phyloP scores from a whole-genome alignment of 805 yeast genomes.

The Ogataea zsoltii region DNA sequence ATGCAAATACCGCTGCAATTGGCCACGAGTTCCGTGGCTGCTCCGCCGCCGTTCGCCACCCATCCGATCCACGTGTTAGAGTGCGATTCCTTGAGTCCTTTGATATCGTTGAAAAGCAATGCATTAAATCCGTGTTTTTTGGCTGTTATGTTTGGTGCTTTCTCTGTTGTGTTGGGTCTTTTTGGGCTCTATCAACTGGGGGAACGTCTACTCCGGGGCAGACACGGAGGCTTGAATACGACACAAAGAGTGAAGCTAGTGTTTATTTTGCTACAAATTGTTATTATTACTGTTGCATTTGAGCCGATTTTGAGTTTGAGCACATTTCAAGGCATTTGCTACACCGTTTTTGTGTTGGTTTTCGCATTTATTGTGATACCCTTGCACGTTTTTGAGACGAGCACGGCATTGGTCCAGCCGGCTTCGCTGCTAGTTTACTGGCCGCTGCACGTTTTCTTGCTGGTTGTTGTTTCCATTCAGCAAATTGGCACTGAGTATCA shows the following conservation, averaged over 20 bases:
- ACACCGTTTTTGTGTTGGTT: conserved; percentile 12
- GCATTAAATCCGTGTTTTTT: conserved; percentile 35
- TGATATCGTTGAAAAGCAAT: conserved; percentile 24
- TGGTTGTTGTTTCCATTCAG: conserved; percentile 21
- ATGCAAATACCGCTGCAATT: conserved; percentile 4
- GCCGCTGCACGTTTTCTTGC: conserved; percentile 30
- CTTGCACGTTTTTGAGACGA: conserved; percentile 45
- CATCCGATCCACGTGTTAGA: background rate
- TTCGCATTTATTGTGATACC: conserved; percentile 38
- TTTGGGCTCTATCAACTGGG: conserved; percentile 26
- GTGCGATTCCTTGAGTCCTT: conserved; percentile 25
- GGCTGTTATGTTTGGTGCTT: conserved; percentile 16
- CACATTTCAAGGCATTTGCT: conserved; percentile 13
- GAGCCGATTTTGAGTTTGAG: conserved; percentile 1
- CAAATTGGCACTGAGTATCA: conserved; percentile 33
- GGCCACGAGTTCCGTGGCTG: background rate
- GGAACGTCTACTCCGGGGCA: conserved; percentile 9
- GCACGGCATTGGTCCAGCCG: conserved; percentile 38
- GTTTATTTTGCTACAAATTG: conserved; percentile 12
- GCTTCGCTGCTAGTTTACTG: conserved; percentile 44
- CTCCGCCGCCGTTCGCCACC: background rate
- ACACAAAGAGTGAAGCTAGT: conserved; percentile 15
- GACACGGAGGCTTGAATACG: conserved; percentile 14
- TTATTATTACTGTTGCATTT: conserved; percentile 11
- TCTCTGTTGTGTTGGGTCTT: conserved; percentile 13